Base-by-base conservation (phyloP, 208 protist species). In the Crithidia expoeki region DNA sequence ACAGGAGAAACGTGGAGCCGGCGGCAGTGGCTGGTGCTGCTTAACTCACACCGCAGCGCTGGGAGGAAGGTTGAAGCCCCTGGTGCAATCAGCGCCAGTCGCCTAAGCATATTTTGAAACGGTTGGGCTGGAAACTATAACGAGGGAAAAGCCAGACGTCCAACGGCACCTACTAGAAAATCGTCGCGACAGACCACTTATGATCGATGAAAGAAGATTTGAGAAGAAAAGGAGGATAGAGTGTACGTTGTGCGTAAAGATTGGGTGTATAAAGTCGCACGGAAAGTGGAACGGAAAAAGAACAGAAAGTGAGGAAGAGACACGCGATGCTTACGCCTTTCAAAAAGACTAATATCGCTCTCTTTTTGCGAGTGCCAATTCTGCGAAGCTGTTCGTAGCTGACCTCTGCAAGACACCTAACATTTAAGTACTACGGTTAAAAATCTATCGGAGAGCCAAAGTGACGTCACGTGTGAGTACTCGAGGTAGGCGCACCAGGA, bases 61-160 rank as follows among this genome's bases (percentile, higher is more conserved):
- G 46, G 25, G 1, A 50, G 28, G 6, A 38, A 51, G 34, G 59
- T 58, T 0, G 63, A 44, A 17, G 58, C 46, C 4, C 40, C 36
- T 46, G 66, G 50, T 38, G 59, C 38, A 6, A 46, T 32, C 38
- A 79, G 10, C 19, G 14, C 32, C n/a, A 57, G 44, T 32, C 49
- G 65, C 16, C 73, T 57, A 50, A 68, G 66, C 73, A 79, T 75
- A 23, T 4, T 33, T 34, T 33, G 47, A 47, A 17, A 47, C 44
- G 27, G 12, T 28, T 55, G 4, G 19, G 44, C 57, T 1, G 46
- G 16, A 68, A 46, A n/a, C 6, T 4, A 23, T 5, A 1, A 44
- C 23, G 4, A 40, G 28, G 34, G 19, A 44, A 14, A 5, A n/a
- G n/a, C n/a, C n/a, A n/a, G n/a, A n/a, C n/a, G n/a, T n/a, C n/a